Evolutionary conservation across 1,284 basidiomycete genomes (phyloP).

Genomic region (Prillingera fragicola): DNA sequence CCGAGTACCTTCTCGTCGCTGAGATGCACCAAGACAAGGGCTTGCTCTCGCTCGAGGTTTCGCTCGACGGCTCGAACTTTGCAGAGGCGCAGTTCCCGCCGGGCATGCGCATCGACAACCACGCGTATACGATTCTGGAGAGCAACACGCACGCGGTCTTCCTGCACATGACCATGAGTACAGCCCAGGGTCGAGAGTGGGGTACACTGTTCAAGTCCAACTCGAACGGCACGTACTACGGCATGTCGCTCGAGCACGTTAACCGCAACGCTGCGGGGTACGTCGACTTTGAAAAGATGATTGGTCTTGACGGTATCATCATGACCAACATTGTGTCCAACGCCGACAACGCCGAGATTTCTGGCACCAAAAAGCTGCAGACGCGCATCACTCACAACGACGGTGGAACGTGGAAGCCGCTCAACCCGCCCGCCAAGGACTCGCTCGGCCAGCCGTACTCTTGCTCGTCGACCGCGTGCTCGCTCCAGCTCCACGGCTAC

Average conservation of each 20-base stretch:
- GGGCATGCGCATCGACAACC: slow-evolving; percentile 74
- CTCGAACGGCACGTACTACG: slow-evolving; percentile 96
- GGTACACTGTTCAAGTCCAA: slow-evolving; percentile 91
- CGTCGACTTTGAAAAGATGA: slow-evolving; percentile 98
- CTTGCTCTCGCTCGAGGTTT: slow-evolving; percentile 78
- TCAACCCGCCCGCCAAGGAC: slow-evolving; percentile 70
- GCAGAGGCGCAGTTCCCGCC: slow-evolving; percentile 85
- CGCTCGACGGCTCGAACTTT: slow-evolving; percentile 80
- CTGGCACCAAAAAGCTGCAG: slow-evolving; percentile 71
- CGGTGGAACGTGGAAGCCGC: slow-evolving; percentile 79
- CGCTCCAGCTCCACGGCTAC: slow-evolving; percentile 89
- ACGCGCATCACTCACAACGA: slow-evolving; percentile 95
- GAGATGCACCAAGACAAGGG: slow-evolving; percentile 55
- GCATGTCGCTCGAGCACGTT: slow-evolving; percentile 75
- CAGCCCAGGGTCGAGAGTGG: slow-evolving; percentile 67
- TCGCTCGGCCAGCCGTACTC: slow-evolving; percentile 69
- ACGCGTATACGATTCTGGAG: slow-evolving; percentile 64
- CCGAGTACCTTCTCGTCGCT: slow-evolving; percentile 89
- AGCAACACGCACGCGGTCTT: slow-evolving; percentile 90
- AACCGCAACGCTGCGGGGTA: slow-evolving; percentile 82
- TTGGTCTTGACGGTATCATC: slow-evolving; percentile 91
- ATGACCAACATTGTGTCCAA: slow-evolving; percentile 79
- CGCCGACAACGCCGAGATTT: slow-evolving; percentile 65
- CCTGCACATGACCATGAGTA: slow-evolving; percentile 88
- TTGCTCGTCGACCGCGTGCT: slow-evolving; percentile 70